Conservation (phyloP, 225 moss, liverwort and hornwort genomes). For the Bryum argenteum region DNA sequence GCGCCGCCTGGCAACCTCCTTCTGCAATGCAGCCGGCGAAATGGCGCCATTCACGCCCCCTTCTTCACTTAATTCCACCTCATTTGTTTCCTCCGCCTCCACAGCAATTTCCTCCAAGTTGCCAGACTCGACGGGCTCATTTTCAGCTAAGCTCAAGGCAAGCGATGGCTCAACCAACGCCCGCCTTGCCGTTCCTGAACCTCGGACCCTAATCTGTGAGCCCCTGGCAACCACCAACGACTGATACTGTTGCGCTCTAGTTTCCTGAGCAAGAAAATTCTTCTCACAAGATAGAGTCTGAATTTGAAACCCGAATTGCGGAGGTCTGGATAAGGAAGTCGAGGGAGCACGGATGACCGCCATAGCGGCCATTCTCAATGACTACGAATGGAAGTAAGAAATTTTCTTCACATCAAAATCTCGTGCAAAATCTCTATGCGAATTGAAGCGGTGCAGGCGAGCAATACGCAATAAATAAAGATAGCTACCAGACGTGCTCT, state of each 20-base stretch:
- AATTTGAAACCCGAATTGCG: slow-evolving; percentile 12
- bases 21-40: slow-evolving; percentile 67
- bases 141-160: slow-evolving; percentile 26
- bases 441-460: neutral
- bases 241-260: slow-evolving; percentile 12
- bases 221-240: neutral
- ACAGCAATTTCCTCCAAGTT: slow-evolving; percentile 17
- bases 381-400: neutral
- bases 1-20: slow-evolving; percentile 71
- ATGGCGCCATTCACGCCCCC: slow-evolving; percentile 40
- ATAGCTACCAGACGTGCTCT: neutral
- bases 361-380: slow-evolving; percentile 26
- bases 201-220: slow-evolving; percentile 38
- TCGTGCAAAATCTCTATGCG: neutral
- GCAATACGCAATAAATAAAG: no score
- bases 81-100: slow-evolving; percentile 9
- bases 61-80: slow-evolving; percentile 42
- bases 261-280: neutral
- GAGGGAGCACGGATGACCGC: slow-evolving; percentile 30
- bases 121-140: slow-evolving; percentile 17
- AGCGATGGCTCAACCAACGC: slow-evolving; percentile 45
- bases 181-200: slow-evolving; percentile 34
- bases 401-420: slow-evolving; percentile 1
- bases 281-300: slow-evolving; percentile 3
- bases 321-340: slow-evolving; percentile 27